Evolutionary conservation across 345 rosid species (phyloP), one percentile per base, ranked within the genome.

Genomic region (Rhodomyrtus tomentosa): DNA sequence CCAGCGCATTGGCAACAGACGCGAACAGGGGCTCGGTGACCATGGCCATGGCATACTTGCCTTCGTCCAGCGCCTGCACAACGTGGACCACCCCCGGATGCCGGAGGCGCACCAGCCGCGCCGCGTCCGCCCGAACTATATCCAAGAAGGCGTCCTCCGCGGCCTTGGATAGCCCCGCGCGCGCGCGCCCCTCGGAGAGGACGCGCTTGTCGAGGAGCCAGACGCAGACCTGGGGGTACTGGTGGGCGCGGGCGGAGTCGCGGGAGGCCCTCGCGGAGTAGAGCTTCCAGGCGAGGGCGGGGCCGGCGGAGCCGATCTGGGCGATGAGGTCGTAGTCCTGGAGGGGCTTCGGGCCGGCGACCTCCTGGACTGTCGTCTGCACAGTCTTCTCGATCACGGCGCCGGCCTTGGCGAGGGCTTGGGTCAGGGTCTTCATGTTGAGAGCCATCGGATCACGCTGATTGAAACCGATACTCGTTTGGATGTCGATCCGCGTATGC

Each of bases 291-390:
- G 94, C 95, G 29, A 95, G 93, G 10, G 94, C 99, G n/a, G 99
- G 99, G 0, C 99, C 99, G 7, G 99, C 98, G 29, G 99, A 95
- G 84, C 99, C 99, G 95, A 97, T 95, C 95, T 95, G 99, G 84
- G 95, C 92, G 84, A 95, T 91, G 54, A 97, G 96, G 81, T 97
- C 98, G 85, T 94, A 95, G 90, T 97, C 99, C 87, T 95, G 99
- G 36, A 97, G 89, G 62, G 99, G 86, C 82, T 89, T 95, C 4
- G 99, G 99, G 40, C 99, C 99, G 52, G 98, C 92, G 20, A 97
- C 99, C 90, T 97, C 99, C 92, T 95, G 99, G 0, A 97, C 99
- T 68, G 99, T 97, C 15, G 99, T 95, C 48, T 95, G 96, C 5
- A 97, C 99, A 76, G 94, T 95, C 91, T 97, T 97, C 93, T 95